Conservation (phyloP, 2,329 filamentous ascomycete species). For the Colletotrichum somersetense region DNA sequence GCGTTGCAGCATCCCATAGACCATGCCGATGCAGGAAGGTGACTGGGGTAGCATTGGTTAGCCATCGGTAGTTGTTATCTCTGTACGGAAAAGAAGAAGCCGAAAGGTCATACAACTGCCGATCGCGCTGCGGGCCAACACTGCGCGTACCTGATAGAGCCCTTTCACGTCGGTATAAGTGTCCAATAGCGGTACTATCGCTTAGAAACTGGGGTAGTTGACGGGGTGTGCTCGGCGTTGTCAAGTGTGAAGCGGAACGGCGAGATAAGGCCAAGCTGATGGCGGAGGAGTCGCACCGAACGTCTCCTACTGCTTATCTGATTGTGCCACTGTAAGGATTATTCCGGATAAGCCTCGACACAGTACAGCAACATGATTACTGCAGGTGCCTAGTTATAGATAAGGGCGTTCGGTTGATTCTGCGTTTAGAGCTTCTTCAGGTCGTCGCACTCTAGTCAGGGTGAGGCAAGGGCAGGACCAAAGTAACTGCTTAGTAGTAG, state of each 20-base stretch:
- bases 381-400: too few relatives aligned
- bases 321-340: background rate
- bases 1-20: background rate
- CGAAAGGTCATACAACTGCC: constrained; percentile 12
- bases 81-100: constrained; percentile 22
- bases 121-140: background rate
- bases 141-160: background rate
- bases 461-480: too few relatives aligned
- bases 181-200: background rate
- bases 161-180: background rate
- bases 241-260: background rate
- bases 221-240: background rate
- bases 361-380: background rate
- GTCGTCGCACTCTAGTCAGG: too few relatives aligned
- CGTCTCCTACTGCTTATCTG: background rate
- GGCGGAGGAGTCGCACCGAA: background rate
- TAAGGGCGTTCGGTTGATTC: too few relatives aligned
- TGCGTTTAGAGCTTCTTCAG: too few relatives aligned
- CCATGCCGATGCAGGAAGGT: constrained; percentile 31
- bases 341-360: background rate
- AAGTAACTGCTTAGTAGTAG: too few relatives aligned
- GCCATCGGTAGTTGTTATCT: constrained; percentile 34
- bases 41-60: constrained; percentile 9
- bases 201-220: background rate
- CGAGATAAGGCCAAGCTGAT: background rate